These are phyloP conservation scores for Boletellus sp. DNA, from an alignment of 768 basidiomycete species.

Conservation along the genomic window DNA sequence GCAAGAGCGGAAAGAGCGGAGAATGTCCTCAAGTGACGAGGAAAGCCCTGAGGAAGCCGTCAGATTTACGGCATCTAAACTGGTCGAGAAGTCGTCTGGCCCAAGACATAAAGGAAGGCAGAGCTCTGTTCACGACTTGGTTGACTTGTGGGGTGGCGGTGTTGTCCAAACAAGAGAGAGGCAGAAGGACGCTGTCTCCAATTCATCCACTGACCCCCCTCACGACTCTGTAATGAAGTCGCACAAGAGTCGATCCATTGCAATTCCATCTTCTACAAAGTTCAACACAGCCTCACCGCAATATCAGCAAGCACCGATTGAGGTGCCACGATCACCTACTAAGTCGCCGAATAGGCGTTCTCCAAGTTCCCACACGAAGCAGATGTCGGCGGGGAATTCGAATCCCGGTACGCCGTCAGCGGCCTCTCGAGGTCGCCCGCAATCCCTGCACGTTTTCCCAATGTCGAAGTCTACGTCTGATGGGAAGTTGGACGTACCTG, in stretches of 20 bases:
- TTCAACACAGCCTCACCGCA: slow-evolving; percentile 24
- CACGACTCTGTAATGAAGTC: slow-evolving; percentile 14
- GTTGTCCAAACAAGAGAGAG: slow-evolving; percentile 42
- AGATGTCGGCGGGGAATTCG: slow-evolving; percentile 25
- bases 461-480: slow-evolving; percentile 37
- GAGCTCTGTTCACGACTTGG: slow-evolving; percentile 80
- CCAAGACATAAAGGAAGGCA: slow-evolving; percentile 50
- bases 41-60: slow-evolving; percentile 48
- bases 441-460: slow-evolving; percentile 78
- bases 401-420: slow-evolving; percentile 27
- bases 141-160: slow-evolving; percentile 72
- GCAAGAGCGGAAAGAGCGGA: slow-evolving; percentile 24
- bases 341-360: slow-evolving; percentile 29
- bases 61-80: slow-evolving; percentile 25
- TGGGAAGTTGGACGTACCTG: slow-evolving; percentile 35
- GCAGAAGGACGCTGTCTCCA: slow-evolving; percentile 24
- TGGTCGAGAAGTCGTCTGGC: slow-evolving; percentile 22
- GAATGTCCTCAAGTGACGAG: slow-evolving; percentile 55
- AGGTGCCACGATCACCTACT: slow-evolving; percentile 26
- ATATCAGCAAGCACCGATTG: slow-evolving; percentile 17
- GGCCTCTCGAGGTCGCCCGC: slow-evolving; percentile 58
- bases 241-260: slow-evolving; percentile 20
- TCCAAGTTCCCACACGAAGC: slow-evolving; percentile 29
- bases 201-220: slow-evolving; percentile 15
- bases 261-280: slow-evolving; percentile 16